These are phyloP conservation scores for Komagataella kurtzmanii DNA, from an alignment of 805 yeast species.

Conservation along the genomic window DNA sequence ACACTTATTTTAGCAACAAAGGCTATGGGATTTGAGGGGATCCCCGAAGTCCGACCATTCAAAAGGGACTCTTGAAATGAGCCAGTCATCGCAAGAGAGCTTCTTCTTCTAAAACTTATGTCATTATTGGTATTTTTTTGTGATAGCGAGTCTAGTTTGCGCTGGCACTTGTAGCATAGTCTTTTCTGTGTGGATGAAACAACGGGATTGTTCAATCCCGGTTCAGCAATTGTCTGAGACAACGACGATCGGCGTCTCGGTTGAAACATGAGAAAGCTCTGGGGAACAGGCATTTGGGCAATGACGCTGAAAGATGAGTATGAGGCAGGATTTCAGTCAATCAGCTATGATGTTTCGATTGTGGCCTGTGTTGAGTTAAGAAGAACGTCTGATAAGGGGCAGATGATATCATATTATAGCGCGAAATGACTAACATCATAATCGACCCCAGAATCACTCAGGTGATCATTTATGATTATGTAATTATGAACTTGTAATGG, in stretches of 20 bases:
- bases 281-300: neutral
- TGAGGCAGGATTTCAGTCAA: neutral
- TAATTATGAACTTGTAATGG: too few species aligned
- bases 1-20: constrained; percentile 16
- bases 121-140: neutral
- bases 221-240: constrained; percentile 5
- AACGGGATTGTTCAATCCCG: neutral
- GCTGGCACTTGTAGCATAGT: neutral
- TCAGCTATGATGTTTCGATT: neutral
- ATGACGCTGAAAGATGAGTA: too few species aligned
- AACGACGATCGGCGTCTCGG: constrained; percentile 12
- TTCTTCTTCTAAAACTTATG: neutral
- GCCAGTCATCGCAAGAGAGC: constrained; percentile 1
- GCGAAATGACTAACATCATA: neutral
- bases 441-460: neutral
- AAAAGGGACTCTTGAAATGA: constrained; percentile 12
- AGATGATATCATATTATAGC: neutral
- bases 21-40: constrained; percentile 9
- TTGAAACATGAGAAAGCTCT: constrained; percentile 2
- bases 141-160: neutral
- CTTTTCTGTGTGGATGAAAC: neutral
- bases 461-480: neutral
- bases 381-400: neutral
- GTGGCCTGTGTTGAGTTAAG: neutral
- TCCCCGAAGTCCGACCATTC: constrained; percentile 9